Base-by-base conservation (phyloP, 768 basidiomycete genomes). In the Hericium rajendrae region DNA sequence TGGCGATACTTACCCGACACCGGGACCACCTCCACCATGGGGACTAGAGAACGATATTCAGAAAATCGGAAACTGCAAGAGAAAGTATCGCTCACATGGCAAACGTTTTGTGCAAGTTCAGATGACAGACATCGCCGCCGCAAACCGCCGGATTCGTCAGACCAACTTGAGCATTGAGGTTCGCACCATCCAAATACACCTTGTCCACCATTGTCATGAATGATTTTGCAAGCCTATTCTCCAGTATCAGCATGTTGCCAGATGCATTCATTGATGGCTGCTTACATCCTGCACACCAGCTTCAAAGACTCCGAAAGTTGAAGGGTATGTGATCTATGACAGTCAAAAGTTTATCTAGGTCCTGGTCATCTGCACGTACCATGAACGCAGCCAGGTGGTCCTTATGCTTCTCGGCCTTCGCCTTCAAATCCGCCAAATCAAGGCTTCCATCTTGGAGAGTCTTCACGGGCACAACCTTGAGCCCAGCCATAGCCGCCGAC, bases 41-140 rank as follows among this genome's bases (percentile, higher is more conserved):
- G 95, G 95, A 67, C 91, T 94, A 32, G 55, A 15, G 1, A 37
- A 24, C 8, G 56, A 57, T 46, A 40, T 32, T 48, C 18, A 32
- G 52, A 32, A 20, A 43, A 13, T 39, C 11, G 46, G 32, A 32
- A 0, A 32, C 1, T 56, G 12, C 56, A 41, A 57, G 53, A 13
- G 22, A 48, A 54, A 24, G 24, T 2, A 40, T 26, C 4, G 65
- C 87, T 57, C 67, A 91, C 88, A 97, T 97, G 6, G 93, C 88
- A 68, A 97, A 97, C 1, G 94, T 95, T 74, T 98, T 99, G 77
- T 99, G 97, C 38, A 98, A 77, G 73, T 99, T 99, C 75, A 97
- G 79, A 70, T 99, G 97, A 69, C 94, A 97, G 40, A 99, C 94
- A 70, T 99, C 97, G 54, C 93, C 95, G 50, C 97, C 97, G 65